Percentiles rank a stretch among this genome's conserved stretches.
Evolutionary conservation across 2,329 filamentous ascomycete genomes (phyloP).

Genomic region (Hymenoscyphus albidus): DNA sequence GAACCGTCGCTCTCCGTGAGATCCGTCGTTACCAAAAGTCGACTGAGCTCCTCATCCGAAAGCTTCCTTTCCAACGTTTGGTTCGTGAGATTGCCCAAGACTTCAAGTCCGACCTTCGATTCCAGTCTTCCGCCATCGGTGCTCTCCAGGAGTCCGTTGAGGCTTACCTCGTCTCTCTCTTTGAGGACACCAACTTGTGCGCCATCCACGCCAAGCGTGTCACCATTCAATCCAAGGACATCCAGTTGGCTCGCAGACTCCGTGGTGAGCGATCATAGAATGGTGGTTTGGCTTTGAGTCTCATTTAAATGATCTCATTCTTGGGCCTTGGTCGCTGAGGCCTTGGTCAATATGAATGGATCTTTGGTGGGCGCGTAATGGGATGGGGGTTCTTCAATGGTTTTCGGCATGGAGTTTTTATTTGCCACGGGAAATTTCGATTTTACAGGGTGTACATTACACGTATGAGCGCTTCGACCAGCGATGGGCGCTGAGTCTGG

Average conservation of each 20-base stretch:
- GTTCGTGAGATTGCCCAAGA: slow-evolving; percentile 96
- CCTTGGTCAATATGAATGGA: slow-evolving; percentile 12
- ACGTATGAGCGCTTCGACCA: slow-evolving; percentile 20
- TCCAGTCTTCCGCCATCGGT: slow-evolving; percentile 97
- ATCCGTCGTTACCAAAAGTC: slow-evolving; percentile 98
- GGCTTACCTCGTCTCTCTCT: slow-evolving; percentile 96
- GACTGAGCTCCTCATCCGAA: slow-evolving; percentile 92
- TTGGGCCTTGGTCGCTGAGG: slow-evolving; percentile 6
- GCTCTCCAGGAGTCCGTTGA: slow-evolving; percentile 98
- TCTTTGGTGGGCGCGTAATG: slow-evolving; percentile 28
- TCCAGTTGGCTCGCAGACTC: slow-evolving; percentile 62
- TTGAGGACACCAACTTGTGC: slow-evolving; percentile 97
- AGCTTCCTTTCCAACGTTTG: slow-evolving; percentile 96
- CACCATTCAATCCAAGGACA: slow-evolving; percentile 66
- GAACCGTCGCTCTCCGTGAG: slow-evolving; percentile 95
- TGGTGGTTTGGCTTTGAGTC: slow-evolving; percentile 10
- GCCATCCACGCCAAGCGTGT: slow-evolving; percentile 99
- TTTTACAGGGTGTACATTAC: slow-evolving; percentile 32
- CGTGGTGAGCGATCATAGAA: slow-evolving; percentile 88
- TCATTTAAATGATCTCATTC: slow-evolving; percentile 1
- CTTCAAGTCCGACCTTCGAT: slow-evolving; percentile 92
- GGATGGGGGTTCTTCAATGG: slow-evolving; percentile 25
- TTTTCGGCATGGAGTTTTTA: slow-evolving; percentile 31
- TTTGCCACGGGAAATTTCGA: slow-evolving; percentile 15
- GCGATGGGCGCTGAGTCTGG: slow-evolving; percentile 32